Conservation (phyloP, 1,284 basidiomycete species). For the Wallemia ichthyophaga region DNA sequence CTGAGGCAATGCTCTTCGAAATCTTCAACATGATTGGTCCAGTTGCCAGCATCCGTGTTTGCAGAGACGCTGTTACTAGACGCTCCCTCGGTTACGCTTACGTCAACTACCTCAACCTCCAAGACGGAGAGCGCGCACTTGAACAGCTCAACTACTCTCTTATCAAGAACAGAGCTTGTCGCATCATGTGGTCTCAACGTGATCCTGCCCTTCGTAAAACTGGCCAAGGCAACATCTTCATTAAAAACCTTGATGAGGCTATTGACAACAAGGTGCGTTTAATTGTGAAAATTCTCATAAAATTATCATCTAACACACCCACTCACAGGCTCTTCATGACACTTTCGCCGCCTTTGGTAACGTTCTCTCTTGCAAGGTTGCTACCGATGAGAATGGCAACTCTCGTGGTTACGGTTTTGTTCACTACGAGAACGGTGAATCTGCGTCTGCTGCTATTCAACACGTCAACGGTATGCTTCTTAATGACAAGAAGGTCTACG, state of each 20-base stretch:
- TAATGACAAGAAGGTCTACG: slow-evolving; percentile 98
- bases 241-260: slow-evolving; percentile 93
- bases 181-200: slow-evolving; percentile 99
- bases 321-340: slow-evolving; percentile 69
- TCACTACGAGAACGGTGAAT: slow-evolving; percentile 93
- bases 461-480: slow-evolving; percentile 97
- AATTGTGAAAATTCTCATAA: not conserved
- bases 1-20: slow-evolving; percentile 98
- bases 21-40: slow-evolving; percentile 99
- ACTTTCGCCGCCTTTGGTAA: slow-evolving; percentile 98
- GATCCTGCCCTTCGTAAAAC: slow-evolving; percentile 98
- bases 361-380: slow-evolving; percentile 98
- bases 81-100: slow-evolving; percentile 99
- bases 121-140: slow-evolving; percentile 93
- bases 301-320: not conserved
- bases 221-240: slow-evolving; percentile 98
- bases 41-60: slow-evolving; percentile 95
- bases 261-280: slow-evolving; percentile 83
- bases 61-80: slow-evolving; percentile 96
- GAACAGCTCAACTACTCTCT: slow-evolving; percentile 98
- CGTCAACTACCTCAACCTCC: slow-evolving; percentile 91
- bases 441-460: slow-evolving; percentile 85
- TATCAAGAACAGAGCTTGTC: slow-evolving; percentile 94
- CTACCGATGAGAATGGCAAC: slow-evolving; percentile 66
- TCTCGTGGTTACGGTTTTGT: slow-evolving; percentile 96